Evolutionary conservation across 1,284 basidiomycete species (phyloP).

Genomic region (Trametes pubescens): DNA sequence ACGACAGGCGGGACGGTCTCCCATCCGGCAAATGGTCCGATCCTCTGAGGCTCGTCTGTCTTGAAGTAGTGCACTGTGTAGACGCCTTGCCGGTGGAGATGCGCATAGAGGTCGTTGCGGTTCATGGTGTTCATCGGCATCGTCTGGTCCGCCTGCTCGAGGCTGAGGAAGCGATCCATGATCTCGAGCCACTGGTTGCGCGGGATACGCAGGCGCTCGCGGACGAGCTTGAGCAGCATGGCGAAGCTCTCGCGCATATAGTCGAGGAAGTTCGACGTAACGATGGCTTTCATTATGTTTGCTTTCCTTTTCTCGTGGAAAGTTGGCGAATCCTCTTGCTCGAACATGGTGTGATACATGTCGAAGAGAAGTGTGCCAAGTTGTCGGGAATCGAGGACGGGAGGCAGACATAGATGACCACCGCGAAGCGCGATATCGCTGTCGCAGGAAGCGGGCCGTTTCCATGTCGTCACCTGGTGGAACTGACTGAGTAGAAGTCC

Average conservation of each 20-base stretch:
- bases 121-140: slow-evolving; percentile 38
- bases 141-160: slow-evolving; percentile 9
- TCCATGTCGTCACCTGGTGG: slow-evolving; percentile 56
- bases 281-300: slow-evolving; percentile 40
- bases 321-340: slow-evolving; percentile 44
- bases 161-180: slow-evolving; percentile 42
- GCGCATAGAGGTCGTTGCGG: slow-evolving; percentile 46
- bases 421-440: slow-evolving; percentile 15
- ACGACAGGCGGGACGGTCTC: slow-evolving; percentile 44
- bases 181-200: slow-evolving; percentile 41
- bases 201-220: slow-evolving; percentile 36
- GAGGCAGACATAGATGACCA: slow-evolving; percentile 5
- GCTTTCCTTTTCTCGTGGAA: slow-evolving; percentile 32
- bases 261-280: slow-evolving; percentile 45
- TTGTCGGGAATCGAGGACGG: slow-evolving; percentile 42
- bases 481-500: slow-evolving; percentile 52
- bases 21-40: slow-evolving; percentile 43
- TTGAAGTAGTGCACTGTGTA: slow-evolving; percentile 30
- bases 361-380: slow-evolving; percentile 54
- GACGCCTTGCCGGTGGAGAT: slow-evolving; percentile 45
- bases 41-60: background rate
- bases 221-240: slow-evolving; percentile 49
- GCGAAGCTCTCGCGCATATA: slow-evolving; percentile 56
- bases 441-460: slow-evolving; percentile 43
- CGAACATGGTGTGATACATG: slow-evolving; percentile 58